Conservation (phyloP, 2,329 filamentous ascomycete genomes). For the Claviceps paspali region DNA sequence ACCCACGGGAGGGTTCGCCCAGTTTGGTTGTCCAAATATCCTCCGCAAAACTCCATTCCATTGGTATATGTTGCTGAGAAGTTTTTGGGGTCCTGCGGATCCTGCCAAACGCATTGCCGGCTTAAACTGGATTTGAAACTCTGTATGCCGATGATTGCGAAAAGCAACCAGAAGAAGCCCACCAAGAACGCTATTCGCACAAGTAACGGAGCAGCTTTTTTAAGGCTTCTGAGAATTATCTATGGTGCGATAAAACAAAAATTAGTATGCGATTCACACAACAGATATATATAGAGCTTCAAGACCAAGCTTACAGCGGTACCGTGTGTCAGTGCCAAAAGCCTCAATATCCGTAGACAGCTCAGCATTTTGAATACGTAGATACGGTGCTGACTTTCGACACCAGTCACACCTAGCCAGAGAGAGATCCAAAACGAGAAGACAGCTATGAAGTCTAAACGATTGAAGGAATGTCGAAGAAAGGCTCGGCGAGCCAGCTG, state of each 20-base stretch:
- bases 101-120: constrained; percentile 65
- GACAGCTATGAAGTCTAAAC: constrained; percentile 86
- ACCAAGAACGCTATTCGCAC: constrained; percentile 90
- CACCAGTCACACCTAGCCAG: constrained; percentile 49
- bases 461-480: constrained; percentile 86
- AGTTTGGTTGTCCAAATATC: constrained; percentile 50
- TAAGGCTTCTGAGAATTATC: constrained; percentile 88
- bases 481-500: constrained; percentile 85
- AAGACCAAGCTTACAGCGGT: constrained; percentile 51
- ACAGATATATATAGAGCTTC: not conserved
- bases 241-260: constrained; percentile 18
- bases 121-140: constrained; percentile 79
- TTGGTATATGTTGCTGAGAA: constrained; percentile 44
- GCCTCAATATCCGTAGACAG: constrained; percentile 77
- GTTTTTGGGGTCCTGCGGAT: constrained; percentile 42
- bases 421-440: constrained; percentile 94
- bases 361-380: constrained; percentile 95
- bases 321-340: constrained; percentile 84
- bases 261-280: constrained; percentile 5
- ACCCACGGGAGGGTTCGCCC: constrained; percentile 54
- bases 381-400: constrained; percentile 56
- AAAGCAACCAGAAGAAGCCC: constrained; percentile 93
- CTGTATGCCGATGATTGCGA: constrained; percentile 92
- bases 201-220: constrained; percentile 83
- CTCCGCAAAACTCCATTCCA: constrained; percentile 68